Base-by-base conservation (phyloP, 306 rosid genomes). In the Echinosophora koreensis region DNA sequence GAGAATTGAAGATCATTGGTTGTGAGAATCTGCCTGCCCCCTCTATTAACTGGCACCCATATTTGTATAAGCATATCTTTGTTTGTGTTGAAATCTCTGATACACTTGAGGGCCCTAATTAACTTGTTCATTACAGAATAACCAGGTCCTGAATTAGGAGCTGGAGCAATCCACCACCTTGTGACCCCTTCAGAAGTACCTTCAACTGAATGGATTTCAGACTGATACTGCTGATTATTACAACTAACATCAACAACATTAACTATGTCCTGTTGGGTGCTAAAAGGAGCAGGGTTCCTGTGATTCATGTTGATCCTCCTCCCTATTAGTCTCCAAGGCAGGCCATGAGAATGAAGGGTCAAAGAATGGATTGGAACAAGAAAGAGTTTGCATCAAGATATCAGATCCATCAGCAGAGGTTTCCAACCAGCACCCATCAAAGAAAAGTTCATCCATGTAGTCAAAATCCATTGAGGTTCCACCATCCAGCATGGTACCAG, bases 351-450 rank as follows among this genome's bases (percentile, higher is more conserved):
- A 70, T 3, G 87, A 83, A 70, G 92, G 85, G 86, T 88, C 96
- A 51, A 86, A 74, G 60, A 81, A 71, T 62, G 91, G 84, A 82
- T 52, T 83, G 6, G 91, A 88, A 71, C 44, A 80, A 42, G 88
- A 65, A 44, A 89, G 88, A 76, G 50, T 88, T 73, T 83, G 90
- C 79, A 74, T 73, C 73, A 84, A 82, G 62, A 84, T 86, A 38
- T 88, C 93, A 66, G 91, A 82, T 82, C 88, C 97, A 70, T 88
- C 90, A 9, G 86, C 88, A 16, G 84, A 52, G 9, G 97, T 77
- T 77, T 93, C 98, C 80, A 96, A 78, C 98, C 97, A 96, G 56
- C 96, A 92, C 35, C 96, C 96, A 44, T 89, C 94, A 15, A 78
- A 81, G 71, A 96, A 82, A 61, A 92, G 84, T 47, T 91, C 94